Evolutionary conservation across 129 eudicot genomes (phyloP).

Genomic region (Ambrosia artemisiifolia): DNA sequence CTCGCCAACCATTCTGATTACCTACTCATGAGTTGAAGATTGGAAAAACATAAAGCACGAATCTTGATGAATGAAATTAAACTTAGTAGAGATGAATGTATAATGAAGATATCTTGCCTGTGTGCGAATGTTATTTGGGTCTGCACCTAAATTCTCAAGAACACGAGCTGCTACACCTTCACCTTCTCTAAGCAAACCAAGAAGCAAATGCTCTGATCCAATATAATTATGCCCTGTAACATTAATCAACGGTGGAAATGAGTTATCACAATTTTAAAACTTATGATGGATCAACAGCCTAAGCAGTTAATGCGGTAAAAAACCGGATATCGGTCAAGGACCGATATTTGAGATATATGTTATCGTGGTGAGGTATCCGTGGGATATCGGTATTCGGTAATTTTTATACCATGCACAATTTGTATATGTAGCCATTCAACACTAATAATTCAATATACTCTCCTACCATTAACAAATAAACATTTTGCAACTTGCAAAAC

Average conservation of each 20-base stretch:
- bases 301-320: no score
- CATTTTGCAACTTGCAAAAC: no score
- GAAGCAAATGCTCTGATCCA: conserved; percentile 87
- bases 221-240: conserved; percentile 72
- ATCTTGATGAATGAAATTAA: not conserved
- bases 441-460: no score
- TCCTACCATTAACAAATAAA: no score
- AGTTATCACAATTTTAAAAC: not conserved
- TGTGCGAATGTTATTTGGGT: conserved; percentile 78
- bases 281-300: not conserved
- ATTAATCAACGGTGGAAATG: conserved; percentile 3
- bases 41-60: not conserved
- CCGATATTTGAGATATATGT: no score
- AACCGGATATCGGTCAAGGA: no score
- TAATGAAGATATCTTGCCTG: conserved; percentile 49
- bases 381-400: no score
- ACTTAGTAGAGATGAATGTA: not conserved
- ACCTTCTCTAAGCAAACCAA: conserved; percentile 95
- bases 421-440: no score
- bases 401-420: no score
- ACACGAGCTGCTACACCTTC: conserved; percentile 98
- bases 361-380: no score
- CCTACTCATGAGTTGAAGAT: conserved; percentile 35
- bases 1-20: conserved; percentile 85
- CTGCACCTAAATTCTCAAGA: conserved; percentile 82